Conservation (phyloP, 495 filamentous ascomycete genomes). For the Podospora comata region DNA sequence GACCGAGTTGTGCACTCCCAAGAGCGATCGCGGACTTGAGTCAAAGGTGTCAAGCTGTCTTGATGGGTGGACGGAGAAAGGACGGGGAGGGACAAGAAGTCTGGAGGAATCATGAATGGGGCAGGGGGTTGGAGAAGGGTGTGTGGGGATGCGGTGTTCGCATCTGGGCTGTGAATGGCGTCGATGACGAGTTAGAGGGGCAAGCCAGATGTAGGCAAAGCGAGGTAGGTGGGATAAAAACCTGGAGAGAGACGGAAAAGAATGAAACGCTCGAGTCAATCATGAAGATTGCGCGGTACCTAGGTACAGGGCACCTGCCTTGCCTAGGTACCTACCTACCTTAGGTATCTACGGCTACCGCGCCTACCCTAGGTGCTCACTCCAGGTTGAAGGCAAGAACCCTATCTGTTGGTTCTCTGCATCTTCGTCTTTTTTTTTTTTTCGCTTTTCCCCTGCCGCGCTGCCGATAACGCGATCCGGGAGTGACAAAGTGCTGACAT, state of each 20-base stretch:
- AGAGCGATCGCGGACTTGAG: not conserved
- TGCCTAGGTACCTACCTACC: too few relatives aligned
- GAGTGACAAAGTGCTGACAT: constrained; percentile 7
- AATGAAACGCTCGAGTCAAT: not conserved
- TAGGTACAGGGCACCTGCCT: not conserved
- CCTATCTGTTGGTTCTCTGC: not conserved
- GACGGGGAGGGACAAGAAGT: not conserved
- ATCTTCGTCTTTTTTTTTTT: not conserved
- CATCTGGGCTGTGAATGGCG: not conserved
- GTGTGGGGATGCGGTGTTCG: not conserved
- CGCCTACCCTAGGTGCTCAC: too few relatives aligned
- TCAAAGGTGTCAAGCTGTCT: not conserved
- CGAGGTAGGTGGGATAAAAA: too few relatives aligned
- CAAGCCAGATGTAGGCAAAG: too few relatives aligned
- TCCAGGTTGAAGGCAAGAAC: too few relatives aligned
- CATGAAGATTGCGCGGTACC: not conserved
- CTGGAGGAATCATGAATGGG: not conserved
- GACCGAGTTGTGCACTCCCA: not conserved
- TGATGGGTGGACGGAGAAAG: not conserved
- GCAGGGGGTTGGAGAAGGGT: constrained; percentile 1
- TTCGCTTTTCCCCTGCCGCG: not conserved
- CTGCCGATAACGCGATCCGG: constrained; percentile 2
- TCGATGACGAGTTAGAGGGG: not conserved
- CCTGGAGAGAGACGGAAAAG: too few relatives aligned
- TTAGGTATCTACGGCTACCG: not conserved